phyloP scores from a whole-genome alignment of 176 grass and related monocot genomes.

The Carex scoparia region DNA sequence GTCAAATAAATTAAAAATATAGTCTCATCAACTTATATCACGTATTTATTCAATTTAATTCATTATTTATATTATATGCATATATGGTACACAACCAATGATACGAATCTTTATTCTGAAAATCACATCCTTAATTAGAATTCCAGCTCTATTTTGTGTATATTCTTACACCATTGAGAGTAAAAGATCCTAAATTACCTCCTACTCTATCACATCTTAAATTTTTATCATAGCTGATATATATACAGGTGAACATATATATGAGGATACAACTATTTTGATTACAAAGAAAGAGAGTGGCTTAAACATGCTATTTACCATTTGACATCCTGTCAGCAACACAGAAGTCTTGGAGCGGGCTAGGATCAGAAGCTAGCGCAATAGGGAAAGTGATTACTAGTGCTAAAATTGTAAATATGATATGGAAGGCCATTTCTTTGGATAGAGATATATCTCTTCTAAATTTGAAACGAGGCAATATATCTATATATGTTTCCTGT shows the following conservation, averaged over 20 bases:
- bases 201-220: neutral
- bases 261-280: neutral
- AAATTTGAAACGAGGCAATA: neutral
- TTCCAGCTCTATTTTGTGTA: neutral
- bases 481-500: neutral
- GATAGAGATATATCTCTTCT: neutral
- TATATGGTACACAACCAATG: neutral
- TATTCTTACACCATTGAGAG: neutral
- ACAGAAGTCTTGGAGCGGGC: constrained; percentile 64
- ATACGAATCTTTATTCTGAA: neutral
- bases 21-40: neutral
- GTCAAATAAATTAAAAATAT: neutral
- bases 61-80: neutral
- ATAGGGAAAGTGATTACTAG: constrained; percentile 17
- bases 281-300: neutral
- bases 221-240: neutral
- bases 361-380: constrained; percentile 44
- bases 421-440: constrained; percentile 39
- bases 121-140: too few species aligned
- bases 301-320: constrained; percentile 29
- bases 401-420: constrained; percentile 24
- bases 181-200: neutral
- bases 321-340: constrained; percentile 41
- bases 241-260: neutral
- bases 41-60: neutral